These are phyloP conservation scores for Beauveria brongniartii DNA, from an alignment of 2,329 filamentous ascomycete species.

Conservation along the genomic window DNA sequence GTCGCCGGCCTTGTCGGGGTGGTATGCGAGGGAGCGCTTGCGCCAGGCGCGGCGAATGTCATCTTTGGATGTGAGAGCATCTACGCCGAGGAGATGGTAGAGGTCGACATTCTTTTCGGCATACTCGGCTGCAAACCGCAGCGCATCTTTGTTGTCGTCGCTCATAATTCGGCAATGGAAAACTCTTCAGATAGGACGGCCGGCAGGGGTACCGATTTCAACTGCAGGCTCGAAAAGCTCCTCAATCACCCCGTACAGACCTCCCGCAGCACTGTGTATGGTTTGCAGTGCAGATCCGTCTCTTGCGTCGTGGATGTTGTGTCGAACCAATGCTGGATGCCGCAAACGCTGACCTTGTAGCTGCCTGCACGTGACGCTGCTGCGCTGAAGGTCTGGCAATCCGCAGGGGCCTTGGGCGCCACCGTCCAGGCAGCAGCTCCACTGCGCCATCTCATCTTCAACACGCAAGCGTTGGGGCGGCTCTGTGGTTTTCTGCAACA, in stretches of 20 bases:
- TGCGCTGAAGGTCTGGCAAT: background rate
- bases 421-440: conserved; percentile 4
- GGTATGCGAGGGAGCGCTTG: conserved; percentile 78
- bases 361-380: background rate
- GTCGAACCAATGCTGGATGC: background rate
- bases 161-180: conserved; percentile 21
- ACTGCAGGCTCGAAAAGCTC: background rate
- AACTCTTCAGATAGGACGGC: background rate
- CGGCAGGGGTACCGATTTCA: background rate
- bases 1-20: conserved; percentile 82
- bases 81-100: conserved; percentile 66
- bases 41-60: conserved; percentile 80
- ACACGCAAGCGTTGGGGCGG: background rate
- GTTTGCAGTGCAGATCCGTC: background rate
- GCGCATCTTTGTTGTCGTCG: conserved; percentile 38
- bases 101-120: conserved; percentile 61
- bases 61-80: conserved; percentile 55
- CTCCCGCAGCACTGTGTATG: background rate
- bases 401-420: background rate
- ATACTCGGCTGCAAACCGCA: conserved; percentile 48
- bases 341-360: background rate
- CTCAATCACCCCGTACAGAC: background rate
- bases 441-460: background rate
- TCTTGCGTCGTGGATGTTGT: background rate
- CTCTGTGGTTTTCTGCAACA: background rate